A percentile compares a stretch with the other conserved stretches of the same genome.
These are phyloP conservation scores for Paramarasmius palmivorus DNA, from an alignment of 1,284 basidiomycete genomes.

Conservation along the genomic window DNA sequence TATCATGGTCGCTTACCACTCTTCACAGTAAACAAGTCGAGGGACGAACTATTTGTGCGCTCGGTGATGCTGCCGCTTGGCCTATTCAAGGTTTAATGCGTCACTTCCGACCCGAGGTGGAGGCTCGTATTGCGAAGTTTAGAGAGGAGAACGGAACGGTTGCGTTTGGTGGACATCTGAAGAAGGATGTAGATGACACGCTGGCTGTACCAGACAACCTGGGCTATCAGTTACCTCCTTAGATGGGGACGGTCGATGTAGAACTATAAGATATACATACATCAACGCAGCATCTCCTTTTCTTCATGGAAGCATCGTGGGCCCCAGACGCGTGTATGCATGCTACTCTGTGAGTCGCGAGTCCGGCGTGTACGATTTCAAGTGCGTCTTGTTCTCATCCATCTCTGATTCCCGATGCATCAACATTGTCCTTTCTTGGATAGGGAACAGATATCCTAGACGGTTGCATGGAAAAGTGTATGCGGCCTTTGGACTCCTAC, in stretches of 20 bases:
- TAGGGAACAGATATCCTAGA: no score
- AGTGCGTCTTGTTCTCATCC: no score
- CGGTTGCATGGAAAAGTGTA: no score
- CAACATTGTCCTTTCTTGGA: no score
- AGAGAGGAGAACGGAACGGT: slow-evolving; percentile 81
- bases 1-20: slow-evolving; percentile 19
- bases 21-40: slow-evolving; percentile 87
- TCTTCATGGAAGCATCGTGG: no score
- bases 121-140: slow-evolving; percentile 83
- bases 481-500: no score
- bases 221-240: slow-evolving; percentile 42
- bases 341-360: no score
- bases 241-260: neutral
- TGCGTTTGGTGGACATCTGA: slow-evolving; percentile 84
- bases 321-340: no score
- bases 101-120: slow-evolving; percentile 95
- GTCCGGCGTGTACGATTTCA: no score
- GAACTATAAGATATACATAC: no score
- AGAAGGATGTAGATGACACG: slow-evolving; percentile 69
- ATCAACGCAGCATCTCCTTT: no score
- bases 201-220: slow-evolving; percentile 84
- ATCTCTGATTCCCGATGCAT: no score
- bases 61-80: slow-evolving; percentile 98
- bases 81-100: slow-evolving; percentile 96
- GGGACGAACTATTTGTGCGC: slow-evolving; percentile 93